Base-by-base conservation (phyloP, 306 rosid species). In the Inga oerstediana region DNA sequence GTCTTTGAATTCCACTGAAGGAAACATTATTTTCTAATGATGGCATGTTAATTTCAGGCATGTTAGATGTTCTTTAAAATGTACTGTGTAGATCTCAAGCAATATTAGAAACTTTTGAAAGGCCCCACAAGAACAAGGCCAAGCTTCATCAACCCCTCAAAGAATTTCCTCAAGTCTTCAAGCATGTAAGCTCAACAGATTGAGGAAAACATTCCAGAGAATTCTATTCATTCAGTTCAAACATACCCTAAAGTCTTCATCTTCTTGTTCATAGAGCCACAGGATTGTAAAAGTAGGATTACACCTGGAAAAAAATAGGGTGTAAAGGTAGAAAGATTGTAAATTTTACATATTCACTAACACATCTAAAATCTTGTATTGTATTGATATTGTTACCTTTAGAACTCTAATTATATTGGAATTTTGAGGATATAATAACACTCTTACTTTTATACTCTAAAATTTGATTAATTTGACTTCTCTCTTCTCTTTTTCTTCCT, bases 61-160 rank as follows among this genome's bases (percentile, higher is more conserved):
- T 8, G 64, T 58, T 58, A n/a, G 64, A 8, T n/a, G 11, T 19
- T 58, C 64, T 20, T 39, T 12, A 7, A n/a, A 58, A 56, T 74
- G 58, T 81, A 17, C 59, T 67, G 14, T 89, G 91, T 84, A 92
- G 98, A 82, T 80, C 91, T 11, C 90, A 74, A 86, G 46, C 74
- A 64, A 3, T 49, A 37, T 20, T 82, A 11, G 82, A 79, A 82
- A 10, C 19, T 66, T 78, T 88, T 54, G 83, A 77, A 59, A 51
- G 35, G 67, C 34, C 35, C 84, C 9, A 51, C 70, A 12, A 82
- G 30, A 46, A 89, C 67, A 81, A 58, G 46, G 17, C n/a, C 82
- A 78, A 77, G 72, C 45, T 27, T 32, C 92, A 24, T 74, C 91
- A 43, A 30, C 78, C 34, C 46, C 82, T 45, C 82, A 74, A 95